These are phyloP conservation scores for Sugiyamaella castrensis DNA, from an alignment of 1,139 yeast genomes.

Conservation along the genomic window DNA sequence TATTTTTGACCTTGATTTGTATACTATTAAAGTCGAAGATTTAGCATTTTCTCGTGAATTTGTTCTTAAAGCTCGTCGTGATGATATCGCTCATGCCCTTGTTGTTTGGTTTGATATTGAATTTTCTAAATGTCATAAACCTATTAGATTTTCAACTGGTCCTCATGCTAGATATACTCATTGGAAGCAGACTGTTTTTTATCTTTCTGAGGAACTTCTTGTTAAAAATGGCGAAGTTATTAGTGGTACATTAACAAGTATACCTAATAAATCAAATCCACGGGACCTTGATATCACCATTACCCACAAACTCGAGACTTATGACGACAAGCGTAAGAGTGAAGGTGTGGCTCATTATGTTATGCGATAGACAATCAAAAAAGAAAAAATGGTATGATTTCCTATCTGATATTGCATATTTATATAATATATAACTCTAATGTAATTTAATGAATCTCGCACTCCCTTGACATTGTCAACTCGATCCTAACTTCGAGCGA, in stretches of 20 bases:
- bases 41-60: conserved; percentile 71
- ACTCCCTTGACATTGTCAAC: too few relatives aligned
- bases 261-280: conserved; percentile 76
- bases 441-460: conserved; percentile 5
- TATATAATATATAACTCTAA: conserved; percentile 4
- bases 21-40: conserved; percentile 81
- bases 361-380: conserved; percentile 8
- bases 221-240: conserved; percentile 74
- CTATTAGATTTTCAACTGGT: conserved; percentile 45
- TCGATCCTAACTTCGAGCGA: too few relatives aligned
- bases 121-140: conserved; percentile 54
- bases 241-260: conserved; percentile 66
- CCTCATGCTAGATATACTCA: conserved; percentile 47
- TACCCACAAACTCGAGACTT: conserved; percentile 52
- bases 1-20: conserved; percentile 80
- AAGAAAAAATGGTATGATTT: neutral
- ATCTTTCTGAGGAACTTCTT: conserved; percentile 77
- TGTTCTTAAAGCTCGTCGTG: conserved; percentile 66
- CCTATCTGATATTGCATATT: conserved; percentile 8
- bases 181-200: conserved; percentile 98
- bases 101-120: conserved; percentile 95
- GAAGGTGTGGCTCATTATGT: conserved; percentile 18
- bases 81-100: conserved; percentile 82
- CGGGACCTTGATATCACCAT: conserved; percentile 55
- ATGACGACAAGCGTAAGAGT: conserved; percentile 36